These are phyloP conservation scores for Adiantum capillusveneris DNA, from an alignment of 75 land plant genomes.

Conservation along the genomic window DNA sequence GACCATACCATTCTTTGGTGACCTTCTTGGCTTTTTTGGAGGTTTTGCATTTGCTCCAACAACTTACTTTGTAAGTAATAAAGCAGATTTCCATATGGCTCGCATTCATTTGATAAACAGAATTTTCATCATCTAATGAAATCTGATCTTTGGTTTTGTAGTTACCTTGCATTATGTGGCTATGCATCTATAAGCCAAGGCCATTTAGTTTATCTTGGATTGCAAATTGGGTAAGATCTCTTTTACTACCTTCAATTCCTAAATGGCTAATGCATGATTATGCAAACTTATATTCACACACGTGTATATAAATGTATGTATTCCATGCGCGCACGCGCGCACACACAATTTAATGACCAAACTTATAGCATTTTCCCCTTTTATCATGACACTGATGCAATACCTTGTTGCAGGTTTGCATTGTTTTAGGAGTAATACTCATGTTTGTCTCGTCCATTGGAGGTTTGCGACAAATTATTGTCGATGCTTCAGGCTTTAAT, in stretches of 20 bases:
- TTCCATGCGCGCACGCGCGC: no score
- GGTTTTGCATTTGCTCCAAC: conserved; percentile 62
- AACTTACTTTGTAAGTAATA: conserved; percentile 44
- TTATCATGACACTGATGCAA: background rate
- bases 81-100: background rate
- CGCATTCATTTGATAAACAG: background rate
- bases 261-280: background rate
- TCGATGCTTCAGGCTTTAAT: conserved; percentile 12
- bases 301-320: no score
- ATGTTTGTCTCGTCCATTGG: conserved; percentile 37
- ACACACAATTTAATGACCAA: background rate
- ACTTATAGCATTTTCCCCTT: background rate
- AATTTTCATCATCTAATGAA: no score
- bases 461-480: conserved; percentile 31
- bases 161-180: conserved; percentile 42
- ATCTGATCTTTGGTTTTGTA: background rate
- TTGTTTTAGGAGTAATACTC: conserved; percentile 29
- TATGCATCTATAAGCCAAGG: conserved; percentile 29
- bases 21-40: conserved; percentile 51
- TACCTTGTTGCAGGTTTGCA: conserved; percentile 20
- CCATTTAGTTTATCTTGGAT: conserved; percentile 30
- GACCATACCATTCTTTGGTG: conserved; percentile 53
- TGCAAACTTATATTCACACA: background rate
- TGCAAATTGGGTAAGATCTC: conserved; percentile 28
- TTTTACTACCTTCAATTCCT: background rate